Evolutionary conservation across 495 filamentous ascomycete genomes (phyloP).

Genomic region (Penicillium cataractarum): DNA sequence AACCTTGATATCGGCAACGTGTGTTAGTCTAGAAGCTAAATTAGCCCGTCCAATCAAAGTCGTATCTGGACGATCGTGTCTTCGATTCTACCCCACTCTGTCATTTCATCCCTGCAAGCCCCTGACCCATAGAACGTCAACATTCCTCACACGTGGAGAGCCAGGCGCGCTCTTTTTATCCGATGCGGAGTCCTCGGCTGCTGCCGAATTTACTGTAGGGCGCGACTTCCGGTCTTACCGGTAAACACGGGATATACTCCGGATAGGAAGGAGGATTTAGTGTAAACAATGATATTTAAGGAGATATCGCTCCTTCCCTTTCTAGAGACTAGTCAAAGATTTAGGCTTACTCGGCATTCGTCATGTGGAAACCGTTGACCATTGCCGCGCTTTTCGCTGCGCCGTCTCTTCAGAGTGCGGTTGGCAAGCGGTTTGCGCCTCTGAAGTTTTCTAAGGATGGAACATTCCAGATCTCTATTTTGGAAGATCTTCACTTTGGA

Average conservation of each 20-base stretch:
- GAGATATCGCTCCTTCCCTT: not conserved
- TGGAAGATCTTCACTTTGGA: constrained; percentile 47
- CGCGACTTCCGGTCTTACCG: constrained; percentile 1
- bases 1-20: not conserved
- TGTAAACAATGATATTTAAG: constrained; percentile 11
- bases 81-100: constrained; percentile 6
- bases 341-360: not conserved
- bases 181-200: not conserved
- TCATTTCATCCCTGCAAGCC: not conserved
- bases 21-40: not conserved
- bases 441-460: constrained; percentile 9
- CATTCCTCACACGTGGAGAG: constrained; percentile 6
- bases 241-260: constrained; percentile 2
- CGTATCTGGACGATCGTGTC: not conserved
- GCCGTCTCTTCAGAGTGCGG: constrained; percentile 3
- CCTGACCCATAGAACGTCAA: not conserved
- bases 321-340: not conserved
- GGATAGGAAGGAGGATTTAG: not conserved
- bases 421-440: not conserved
- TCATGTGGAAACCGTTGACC: constrained; percentile 2
- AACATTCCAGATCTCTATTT: constrained; percentile 9
- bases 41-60: not conserved
- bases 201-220: not conserved
- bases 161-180: not conserved
- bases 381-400: not conserved